Base-by-base conservation (phyloP, 768 basidiomycete genomes). In the Suillus subluteus region DNA sequence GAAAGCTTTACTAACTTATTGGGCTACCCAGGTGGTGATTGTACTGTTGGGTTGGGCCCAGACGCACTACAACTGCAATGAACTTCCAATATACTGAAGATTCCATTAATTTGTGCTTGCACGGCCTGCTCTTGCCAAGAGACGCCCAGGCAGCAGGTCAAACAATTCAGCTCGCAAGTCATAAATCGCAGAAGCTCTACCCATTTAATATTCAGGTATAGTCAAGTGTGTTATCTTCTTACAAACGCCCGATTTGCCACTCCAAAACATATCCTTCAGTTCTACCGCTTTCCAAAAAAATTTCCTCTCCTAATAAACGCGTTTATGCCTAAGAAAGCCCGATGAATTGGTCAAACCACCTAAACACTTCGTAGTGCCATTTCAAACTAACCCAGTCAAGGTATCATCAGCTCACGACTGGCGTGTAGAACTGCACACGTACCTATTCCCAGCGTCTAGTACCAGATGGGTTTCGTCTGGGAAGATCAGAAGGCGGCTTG, bases 391-490 rank as follows among this genome's bases (percentile, higher is more conserved):
- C 16, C 50, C 37, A 65, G 61, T 15, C 16, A 55, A 52, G 58
- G 26, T 11, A 30, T 61, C 15, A 30, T 61, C 15, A 30, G 37
- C 23, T 59, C 16, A 44, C 41, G 65, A n/a, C 48, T 2, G 26
- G 37, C n/a, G 4, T 26, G 6, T 23, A 48, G n/a, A 54, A 59
- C 23, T 4, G 65, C 40, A 2, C 40, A 69, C 82, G 38, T 32
- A 87, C 88, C 88, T 91, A 71, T 94, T 94, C 63, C 88, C 89
- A 67, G 90, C 91, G 64, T 92, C 85, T 67, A 93, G 71, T 30
- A 94, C 94, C 96, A 95, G 95, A 74, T 97, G 95, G 70, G 96
- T 97, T 79, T 97, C 95, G 70, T 91, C 88, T 0, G 94, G 92
- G 84, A 95, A 96, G 67, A 94, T 84, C 13, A 96, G 86, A 35